Base-by-base conservation (phyloP, 192 early-diverging fungal genomes). In the Irineochytrium annulatum region DNA sequence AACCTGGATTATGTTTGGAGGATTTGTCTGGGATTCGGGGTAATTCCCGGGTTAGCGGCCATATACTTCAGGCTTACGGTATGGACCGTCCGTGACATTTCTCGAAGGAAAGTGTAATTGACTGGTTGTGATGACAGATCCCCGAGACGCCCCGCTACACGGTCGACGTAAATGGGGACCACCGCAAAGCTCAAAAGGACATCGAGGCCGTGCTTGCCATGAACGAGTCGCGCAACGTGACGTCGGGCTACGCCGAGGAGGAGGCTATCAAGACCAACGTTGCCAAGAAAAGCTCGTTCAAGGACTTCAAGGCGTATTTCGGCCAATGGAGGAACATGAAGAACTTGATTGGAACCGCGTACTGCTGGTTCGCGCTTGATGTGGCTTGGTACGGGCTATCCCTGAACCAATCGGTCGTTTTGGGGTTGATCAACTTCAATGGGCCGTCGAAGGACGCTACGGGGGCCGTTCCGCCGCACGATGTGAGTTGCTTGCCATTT, bases 61-160 rank as follows among this genome's bases (percentile, higher is more conserved):
- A 73, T 94, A 32, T 94, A 93, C 77, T 93, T 80, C 77, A 92
- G 63, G 90, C 88, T 43, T 91, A 92, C n/a, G n/a, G n/a, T n/a
- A 45, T 51, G 88, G 35, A 13, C n/a, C 37, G 8, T 41, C n/a
- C 8, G n/a, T 8, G 37, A 8, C n/a, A 13, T 41, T 41, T 41
- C n/a, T 41, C n/a, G 11, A 41, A 41, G n/a, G 11, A 8, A 41
- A 41, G 8, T 41, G 8, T n/a, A 41, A 13, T 41, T n/a, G 8
- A 41, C 8, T 14, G 8, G 17, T 49, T 24, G 26, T 24, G 13
- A 49, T 49, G n/a, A n/a, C n/a, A n/a, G n/a, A n/a, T n/a, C 59
- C 89, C 90, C 43, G 93, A 95, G 74, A 93, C 93, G 29, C 93
- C 92, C 6, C 87, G 92, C 59, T 94, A 85, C 75, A 69, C 64